Evolutionary conservation across 148 eudicot species (phyloP), one percentile per base, ranked within the genome.

Genomic region (Mesembryanthemum crystallinum): DNA sequence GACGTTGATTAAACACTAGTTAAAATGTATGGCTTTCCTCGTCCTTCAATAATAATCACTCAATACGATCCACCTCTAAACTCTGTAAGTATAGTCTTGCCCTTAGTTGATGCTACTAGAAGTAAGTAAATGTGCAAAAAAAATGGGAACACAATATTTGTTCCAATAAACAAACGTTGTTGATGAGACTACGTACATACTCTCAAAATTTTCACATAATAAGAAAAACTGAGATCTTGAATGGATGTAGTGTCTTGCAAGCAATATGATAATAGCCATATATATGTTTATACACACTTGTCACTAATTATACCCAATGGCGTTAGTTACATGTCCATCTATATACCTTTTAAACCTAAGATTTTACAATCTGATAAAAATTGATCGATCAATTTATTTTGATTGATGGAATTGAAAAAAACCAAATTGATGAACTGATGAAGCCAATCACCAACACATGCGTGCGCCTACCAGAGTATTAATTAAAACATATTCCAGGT

Each of bases 401-500:
- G 12, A 45, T 45, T 45, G 51, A 45, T 70, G 57, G 45, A 69
- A 17, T 6, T 35, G n/a, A n/a, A n/a, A 35, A 35, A 35, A 35
- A 2, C 39, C 39, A 72, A 57, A 24, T n/a, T 72, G 2, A 51
- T 69, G 17, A n/a, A 69, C 39, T 35, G 47, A 8, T 70, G 10
- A 25, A 57, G 49, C 49, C 14, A 29, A 52, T 35, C 55, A 65
- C 60, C 75, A 72, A 72, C 12, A 33, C 75, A 72, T 72, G 52
- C 54, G 21, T 21, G 45, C 62, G 30, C 32, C 8, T 35, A 35
- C 39, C 39, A 35, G 39, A 3, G 4, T 35, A 6, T 2, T 2
- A 35, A 3, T 35, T 35, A 35, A 2, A 35, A 35, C n/a, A n/a
- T n/a, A n/a, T 35, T 35, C 39, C 39, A 35, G 4, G 6, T 35